Evolutionary conservation across 805 yeast species (phyloP).

Genomic region (Wickerhamiella vanderwaltii): DNA sequence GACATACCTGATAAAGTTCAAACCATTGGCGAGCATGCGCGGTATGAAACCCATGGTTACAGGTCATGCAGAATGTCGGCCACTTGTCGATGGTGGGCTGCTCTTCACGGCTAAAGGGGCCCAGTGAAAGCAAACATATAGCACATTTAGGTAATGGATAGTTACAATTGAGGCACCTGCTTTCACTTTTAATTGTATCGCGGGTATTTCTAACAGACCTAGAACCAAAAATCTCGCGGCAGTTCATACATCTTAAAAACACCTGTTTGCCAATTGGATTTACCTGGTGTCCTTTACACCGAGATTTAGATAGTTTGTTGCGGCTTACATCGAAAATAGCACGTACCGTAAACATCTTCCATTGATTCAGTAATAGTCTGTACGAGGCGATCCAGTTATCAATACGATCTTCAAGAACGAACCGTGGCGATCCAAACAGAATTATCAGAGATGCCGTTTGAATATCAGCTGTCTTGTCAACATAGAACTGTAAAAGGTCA

Average conservation of each 20-base stretch:
- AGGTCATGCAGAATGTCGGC: slow-evolving; percentile 83
- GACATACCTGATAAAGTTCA: slow-evolving; percentile 72
- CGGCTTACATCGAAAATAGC: slow-evolving; percentile 80
- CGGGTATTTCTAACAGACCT: neutral
- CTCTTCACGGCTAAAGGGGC: slow-evolving; percentile 29
- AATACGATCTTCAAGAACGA: slow-evolving; percentile 59
- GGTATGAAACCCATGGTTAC: slow-evolving; percentile 91
- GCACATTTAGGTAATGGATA: slow-evolving; percentile 83
- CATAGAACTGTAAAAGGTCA: slow-evolving; percentile 71
- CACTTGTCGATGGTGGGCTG: slow-evolving; percentile 37
- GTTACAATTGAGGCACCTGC: slow-evolving; percentile 71
- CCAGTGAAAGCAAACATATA: slow-evolving; percentile 70
- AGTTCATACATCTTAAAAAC: slow-evolving; percentile 65
- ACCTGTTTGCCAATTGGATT: slow-evolving; percentile 58
- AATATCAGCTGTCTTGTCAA: slow-evolving; percentile 77
- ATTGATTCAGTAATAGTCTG: slow-evolving; percentile 55
- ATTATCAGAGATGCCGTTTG: slow-evolving; percentile 82
- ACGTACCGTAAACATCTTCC: slow-evolving; percentile 65
- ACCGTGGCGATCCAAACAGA: slow-evolving; percentile 72
- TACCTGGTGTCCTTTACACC: slow-evolving; percentile 37
- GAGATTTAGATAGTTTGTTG: slow-evolving; percentile 46
- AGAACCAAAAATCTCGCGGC: slow-evolving; percentile 42
- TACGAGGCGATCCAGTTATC: slow-evolving; percentile 69
- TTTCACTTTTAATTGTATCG: neutral
- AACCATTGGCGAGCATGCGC: slow-evolving; percentile 97